Evolutionary conservation across 169 alveolate genomes (phyloP).

Genomic region (Eimeria praecox): DNA sequence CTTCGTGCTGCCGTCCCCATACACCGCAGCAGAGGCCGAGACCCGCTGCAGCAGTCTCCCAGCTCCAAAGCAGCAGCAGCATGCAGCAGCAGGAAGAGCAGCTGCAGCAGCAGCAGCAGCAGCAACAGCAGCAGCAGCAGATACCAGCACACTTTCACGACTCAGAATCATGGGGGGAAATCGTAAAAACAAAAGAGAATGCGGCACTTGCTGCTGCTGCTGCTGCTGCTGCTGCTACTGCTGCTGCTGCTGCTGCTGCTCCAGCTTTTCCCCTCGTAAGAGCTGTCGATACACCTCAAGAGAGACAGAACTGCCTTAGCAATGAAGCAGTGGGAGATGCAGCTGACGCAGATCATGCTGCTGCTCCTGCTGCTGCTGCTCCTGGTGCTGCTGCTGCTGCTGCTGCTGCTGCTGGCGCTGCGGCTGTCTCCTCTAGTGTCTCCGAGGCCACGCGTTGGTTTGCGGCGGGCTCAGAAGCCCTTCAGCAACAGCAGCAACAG

Average conservation of each 20-base stretch:
- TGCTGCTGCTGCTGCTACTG: not conserved
- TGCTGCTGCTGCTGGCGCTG: constrained; percentile 16
- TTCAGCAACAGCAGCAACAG: constrained; percentile 21
- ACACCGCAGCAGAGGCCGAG: not conserved
- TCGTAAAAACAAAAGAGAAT: too few species aligned
- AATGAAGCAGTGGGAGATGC: not conserved
- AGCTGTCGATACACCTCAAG: not conserved
- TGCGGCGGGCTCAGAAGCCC: not conserved
- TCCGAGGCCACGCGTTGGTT: not conserved
- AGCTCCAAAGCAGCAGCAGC: not conserved
- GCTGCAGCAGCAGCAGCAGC: constrained; percentile 11
- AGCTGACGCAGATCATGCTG: not conserved
- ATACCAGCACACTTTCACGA: not conserved
- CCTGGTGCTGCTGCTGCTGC: not conserved
- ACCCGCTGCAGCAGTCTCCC: not conserved
- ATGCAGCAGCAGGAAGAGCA: not conserved
- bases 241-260: constrained; percentile 1
- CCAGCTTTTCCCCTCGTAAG: not conserved
- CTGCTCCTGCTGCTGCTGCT: not conserved
- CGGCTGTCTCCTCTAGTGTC: not conserved
- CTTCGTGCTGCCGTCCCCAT: not conserved
- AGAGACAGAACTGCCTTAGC: not conserved
- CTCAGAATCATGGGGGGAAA: not conserved
- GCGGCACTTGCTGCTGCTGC: not conserved
- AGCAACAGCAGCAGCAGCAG: not conserved